These are phyloP conservation scores for Vinca minor DNA, from an alignment of 257 asterid genomes.

Conservation along the genomic window DNA sequence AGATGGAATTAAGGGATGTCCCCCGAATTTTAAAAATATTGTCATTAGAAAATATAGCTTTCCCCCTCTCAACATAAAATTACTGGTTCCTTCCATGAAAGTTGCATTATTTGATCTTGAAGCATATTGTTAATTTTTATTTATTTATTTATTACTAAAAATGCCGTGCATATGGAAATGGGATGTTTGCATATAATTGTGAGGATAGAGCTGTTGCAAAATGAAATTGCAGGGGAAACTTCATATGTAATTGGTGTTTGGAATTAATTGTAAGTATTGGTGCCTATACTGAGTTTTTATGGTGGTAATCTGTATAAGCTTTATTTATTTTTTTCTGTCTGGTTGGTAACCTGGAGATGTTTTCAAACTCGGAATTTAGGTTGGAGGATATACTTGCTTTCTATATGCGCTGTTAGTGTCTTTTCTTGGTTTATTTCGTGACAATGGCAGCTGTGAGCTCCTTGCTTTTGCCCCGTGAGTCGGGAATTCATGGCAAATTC, in stretches of 20 bases:
- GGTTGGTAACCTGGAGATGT: not conserved
- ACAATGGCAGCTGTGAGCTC: constrained; percentile 37
- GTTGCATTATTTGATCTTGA: too few species aligned
- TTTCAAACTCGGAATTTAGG: constrained; percentile 10
- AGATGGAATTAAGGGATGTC: not conserved
- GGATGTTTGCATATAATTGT: not conserved
- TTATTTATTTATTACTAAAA: not conserved
- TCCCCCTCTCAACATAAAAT: too few species aligned
- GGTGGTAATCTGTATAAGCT: not conserved
- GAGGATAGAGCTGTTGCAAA: not conserved
- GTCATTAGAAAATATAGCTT: too few species aligned
- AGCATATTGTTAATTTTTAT: too few species aligned
- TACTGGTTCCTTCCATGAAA: too few species aligned
- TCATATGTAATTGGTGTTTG: not conserved
- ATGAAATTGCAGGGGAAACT: too few species aligned
- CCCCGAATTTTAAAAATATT: not conserved
- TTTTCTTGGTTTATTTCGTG: constrained; percentile 10
- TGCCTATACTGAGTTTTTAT: not conserved
- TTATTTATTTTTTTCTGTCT: not conserved
- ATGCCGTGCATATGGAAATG: not conserved
- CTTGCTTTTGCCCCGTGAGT: constrained; percentile 23
- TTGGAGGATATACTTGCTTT: constrained; percentile 6
- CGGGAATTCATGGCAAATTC: constrained; percentile 14
- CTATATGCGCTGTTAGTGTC: constrained; percentile 1
- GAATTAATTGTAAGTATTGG: not conserved